Evolutionary conservation across 192 early-diverging fungal species (phyloP).

Genomic region (Ramicandelaber brevisporus): DNA sequence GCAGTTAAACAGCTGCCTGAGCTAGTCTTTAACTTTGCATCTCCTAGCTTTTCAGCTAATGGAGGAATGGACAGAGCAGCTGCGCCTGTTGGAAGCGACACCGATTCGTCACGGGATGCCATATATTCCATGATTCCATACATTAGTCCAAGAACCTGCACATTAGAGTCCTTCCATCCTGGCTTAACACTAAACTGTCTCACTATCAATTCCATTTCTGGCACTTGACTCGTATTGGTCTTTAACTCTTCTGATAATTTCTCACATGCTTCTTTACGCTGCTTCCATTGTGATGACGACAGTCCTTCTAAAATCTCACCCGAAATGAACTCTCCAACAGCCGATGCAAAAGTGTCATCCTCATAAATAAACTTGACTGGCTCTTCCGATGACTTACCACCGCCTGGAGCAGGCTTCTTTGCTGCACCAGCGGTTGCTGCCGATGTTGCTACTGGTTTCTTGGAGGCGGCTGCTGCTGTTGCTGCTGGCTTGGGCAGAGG

Average conservation of each 20-base stretch:
- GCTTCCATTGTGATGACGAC: conserved; percentile 61
- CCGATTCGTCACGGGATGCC: conserved; percentile 21
- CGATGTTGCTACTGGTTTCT: conserved; percentile 5
- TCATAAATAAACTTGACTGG: conserved; percentile 49
- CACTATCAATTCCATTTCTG: conserved; percentile 64
- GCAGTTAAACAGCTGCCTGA: conserved; percentile 53
- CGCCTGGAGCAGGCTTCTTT: conserved; percentile 5
- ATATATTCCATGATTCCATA: conserved; percentile 49
- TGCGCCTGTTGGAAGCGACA: conserved; percentile 41
- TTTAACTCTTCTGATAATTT: conserved; percentile 39
- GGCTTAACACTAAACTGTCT: conserved; percentile 57
- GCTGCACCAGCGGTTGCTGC: conserved; percentile 10
- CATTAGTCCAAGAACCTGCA: conserved; percentile 60
- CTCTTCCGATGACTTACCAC: conserved; percentile 15
- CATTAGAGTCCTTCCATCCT: conserved; percentile 96
- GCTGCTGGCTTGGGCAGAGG: conserved; percentile 8
- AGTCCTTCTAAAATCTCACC: conserved; percentile 31
- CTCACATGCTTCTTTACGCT: conserved; percentile 65
- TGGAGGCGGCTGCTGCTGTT: conserved; percentile 4
- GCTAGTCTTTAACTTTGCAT: conserved; percentile 76
- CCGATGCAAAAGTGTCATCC: conserved; percentile 29
- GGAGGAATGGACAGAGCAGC: conserved; percentile 44
- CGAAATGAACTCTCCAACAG: conserved; percentile 31
- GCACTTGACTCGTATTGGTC: conserved; percentile 11
- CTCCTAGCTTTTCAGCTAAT: conserved; percentile 78